Evolutionary conservation across 257 asterid species (phyloP), one percentile per base, ranked within the genome.

Genomic region (Scutellaria minor): DNA sequence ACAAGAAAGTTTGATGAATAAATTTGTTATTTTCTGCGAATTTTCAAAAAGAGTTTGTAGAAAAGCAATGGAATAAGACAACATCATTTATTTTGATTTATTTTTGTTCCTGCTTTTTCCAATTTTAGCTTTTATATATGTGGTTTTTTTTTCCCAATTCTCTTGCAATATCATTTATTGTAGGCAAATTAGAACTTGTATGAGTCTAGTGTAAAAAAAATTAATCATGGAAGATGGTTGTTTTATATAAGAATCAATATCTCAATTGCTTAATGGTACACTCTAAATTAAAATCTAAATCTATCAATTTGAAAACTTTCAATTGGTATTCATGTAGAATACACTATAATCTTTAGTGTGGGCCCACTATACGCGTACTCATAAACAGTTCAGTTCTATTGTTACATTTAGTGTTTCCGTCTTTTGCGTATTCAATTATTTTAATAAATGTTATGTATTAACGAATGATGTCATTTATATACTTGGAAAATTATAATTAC

Each of bases 1-100:
- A 54, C 27, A 37, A 57, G 8, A 37, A 46, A 59, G 65, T 14
- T 11, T 67, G 62, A 47, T 65, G 40, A 67, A 68, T 53, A 39
- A 68, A 50, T 39, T 39, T 53, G 20, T 54, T 40, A 54, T 68
- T 0, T 41, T n/a, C 40, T 22, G 45, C 57, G 40, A 22, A 69
- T 13, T 6, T 1, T 6, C 31, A 31, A 1, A 70, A 41, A 24
- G 50, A 2, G 57, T 59, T 71, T 58, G 75, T 37, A 24, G 58
- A 31, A 65, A 65, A 35, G 15, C 14, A 61, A 54, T 11, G 65
- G 46, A 59, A 59, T 35, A 35, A 59, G 15, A 31, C 37, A 31
- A 14, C 3, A n/a, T 14, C 15, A 51, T 54, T 2, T 60, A 13
- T 40, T n/a, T 62, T 14, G 35, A 61, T 6, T 8, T 9, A 1